Evolutionary conservation across 768 basidiomycete genomes (phyloP).

Genomic region (Chalciporus sphaerocephalus): DNA sequence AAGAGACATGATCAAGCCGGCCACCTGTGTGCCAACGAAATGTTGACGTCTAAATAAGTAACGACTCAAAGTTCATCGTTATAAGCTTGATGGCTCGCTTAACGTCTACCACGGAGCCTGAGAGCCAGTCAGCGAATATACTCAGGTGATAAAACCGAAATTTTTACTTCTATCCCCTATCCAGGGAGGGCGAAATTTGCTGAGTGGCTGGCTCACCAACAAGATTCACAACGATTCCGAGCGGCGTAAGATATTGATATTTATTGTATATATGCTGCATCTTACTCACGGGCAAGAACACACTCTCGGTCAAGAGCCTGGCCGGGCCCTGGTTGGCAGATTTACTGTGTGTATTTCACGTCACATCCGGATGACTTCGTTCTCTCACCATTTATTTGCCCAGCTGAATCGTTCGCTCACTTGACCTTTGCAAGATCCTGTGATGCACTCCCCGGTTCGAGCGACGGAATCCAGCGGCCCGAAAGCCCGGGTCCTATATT

Average conservation of each 20-base stretch:
- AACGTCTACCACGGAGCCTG: conserved; percentile 15
- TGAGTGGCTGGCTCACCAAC: conserved; percentile 23
- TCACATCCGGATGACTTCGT: too few relatives aligned
- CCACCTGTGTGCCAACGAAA: conserved; percentile 41
- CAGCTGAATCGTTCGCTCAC: too few relatives aligned
- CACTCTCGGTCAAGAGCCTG: too few relatives aligned
- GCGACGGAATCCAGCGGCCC: too few relatives aligned
- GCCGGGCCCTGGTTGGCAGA: too few relatives aligned
- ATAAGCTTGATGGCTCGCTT: background rate
- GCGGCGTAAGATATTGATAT: conserved; percentile 48
- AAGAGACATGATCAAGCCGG: conserved; percentile 42
- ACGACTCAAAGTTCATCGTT: background rate
- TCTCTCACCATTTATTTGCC: too few relatives aligned
- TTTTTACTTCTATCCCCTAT: conserved; percentile 15
- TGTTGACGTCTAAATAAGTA: conserved; percentile 35
- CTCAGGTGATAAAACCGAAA: background rate
- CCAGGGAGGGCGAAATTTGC: conserved; percentile 15
- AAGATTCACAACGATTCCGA: conserved; percentile 58
- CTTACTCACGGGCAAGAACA: conserved; percentile 35
- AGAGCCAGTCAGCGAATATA: background rate
- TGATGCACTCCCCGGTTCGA: too few relatives aligned
- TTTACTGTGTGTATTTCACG: too few relatives aligned
- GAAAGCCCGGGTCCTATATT: too few relatives aligned
- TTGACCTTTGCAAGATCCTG: too few relatives aligned
- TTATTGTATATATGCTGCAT: background rate